Percentiles rank a stretch among this genome's conserved stretches.
These are phyloP conservation scores for Cyberlindnera mycetangii DNA, from an alignment of 805 yeast genomes.

Conservation along the genomic window DNA sequence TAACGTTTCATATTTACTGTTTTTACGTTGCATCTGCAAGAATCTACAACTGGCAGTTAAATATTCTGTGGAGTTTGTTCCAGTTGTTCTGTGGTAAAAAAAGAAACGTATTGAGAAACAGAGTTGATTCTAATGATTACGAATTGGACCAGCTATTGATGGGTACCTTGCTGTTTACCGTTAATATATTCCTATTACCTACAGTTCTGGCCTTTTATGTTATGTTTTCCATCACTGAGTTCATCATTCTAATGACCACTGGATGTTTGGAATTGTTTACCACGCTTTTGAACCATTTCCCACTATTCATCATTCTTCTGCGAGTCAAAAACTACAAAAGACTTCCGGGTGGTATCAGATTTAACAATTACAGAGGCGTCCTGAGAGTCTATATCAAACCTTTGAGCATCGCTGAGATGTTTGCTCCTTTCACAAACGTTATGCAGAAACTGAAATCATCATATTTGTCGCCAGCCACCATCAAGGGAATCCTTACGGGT, in stretches of 20 bases:
- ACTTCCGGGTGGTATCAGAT: conserved; percentile 56
- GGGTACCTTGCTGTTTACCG: conserved; percentile 86
- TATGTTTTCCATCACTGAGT: conserved; percentile 60
- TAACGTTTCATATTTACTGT: conserved; percentile 70
- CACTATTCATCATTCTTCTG: conserved; percentile 77
- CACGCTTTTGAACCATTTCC: conserved; percentile 75
- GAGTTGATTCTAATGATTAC: conserved; percentile 83
- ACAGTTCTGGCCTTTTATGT: conserved; percentile 84
- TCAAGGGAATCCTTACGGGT: conserved; percentile 44
- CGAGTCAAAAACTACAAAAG: conserved; percentile 76
- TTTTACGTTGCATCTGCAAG: conserved; percentile 79
- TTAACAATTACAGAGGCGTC: conserved; percentile 20
- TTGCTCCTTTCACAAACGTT: conserved; percentile 44
- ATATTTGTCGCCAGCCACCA: conserved; percentile 40
- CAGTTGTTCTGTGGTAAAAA: conserved; percentile 88
- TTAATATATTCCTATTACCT: conserved; percentile 75
- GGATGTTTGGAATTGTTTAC: conserved; percentile 57
- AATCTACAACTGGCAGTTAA: conserved; percentile 72
- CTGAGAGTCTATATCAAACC: conserved; percentile 43
- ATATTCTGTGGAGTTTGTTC: conserved; percentile 67
- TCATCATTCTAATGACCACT: conserved; percentile 45
- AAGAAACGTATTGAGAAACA: conserved; percentile 74
- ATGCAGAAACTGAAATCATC: conserved; percentile 38
- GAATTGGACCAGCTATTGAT: conserved; percentile 82
- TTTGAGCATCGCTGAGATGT: conserved; percentile 41